These are phyloP conservation scores for Arthrinium puccinioides DNA, from an alignment of 2,329 filamentous ascomycete genomes.

Conservation along the genomic window DNA sequence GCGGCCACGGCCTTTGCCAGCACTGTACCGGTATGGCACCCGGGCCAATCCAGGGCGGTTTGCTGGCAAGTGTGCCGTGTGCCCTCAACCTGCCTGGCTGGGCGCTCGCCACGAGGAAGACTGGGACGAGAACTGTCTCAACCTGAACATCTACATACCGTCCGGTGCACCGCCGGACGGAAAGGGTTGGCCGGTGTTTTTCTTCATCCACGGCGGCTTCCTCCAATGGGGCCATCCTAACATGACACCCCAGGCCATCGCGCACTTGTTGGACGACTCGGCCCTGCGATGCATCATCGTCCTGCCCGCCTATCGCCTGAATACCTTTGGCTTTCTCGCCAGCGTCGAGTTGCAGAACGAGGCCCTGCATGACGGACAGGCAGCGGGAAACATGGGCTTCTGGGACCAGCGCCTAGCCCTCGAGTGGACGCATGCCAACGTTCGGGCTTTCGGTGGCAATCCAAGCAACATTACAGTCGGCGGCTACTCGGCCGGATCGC, in stretches of 20 bases:
- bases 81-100: slow-evolving; percentile 39
- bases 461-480: slow-evolving; percentile 40
- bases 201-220: slow-evolving; percentile 52
- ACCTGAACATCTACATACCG: slow-evolving; percentile 49
- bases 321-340: slow-evolving; percentile 48
- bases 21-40: slow-evolving; percentile 39
- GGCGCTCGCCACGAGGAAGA: slow-evolving; percentile 20
- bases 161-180: slow-evolving; percentile 31
- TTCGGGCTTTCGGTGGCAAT: slow-evolving; percentile 23
- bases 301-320: slow-evolving; percentile 48
- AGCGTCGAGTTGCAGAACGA: slow-evolving; percentile 30
- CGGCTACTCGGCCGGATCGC: slow-evolving; percentile 48
- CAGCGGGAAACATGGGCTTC: slow-evolving; percentile 40
- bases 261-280: slow-evolving; percentile 40
- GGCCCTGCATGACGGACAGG: slow-evolving; percentile 26
- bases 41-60: slow-evolving; percentile 25
- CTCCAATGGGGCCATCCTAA: slow-evolving; percentile 49
- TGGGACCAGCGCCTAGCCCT: slow-evolving; percentile 50
- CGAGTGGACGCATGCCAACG: slow-evolving; percentile 46
- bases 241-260: slow-evolving; percentile 26
- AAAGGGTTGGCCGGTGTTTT: slow-evolving; percentile 49
- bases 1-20: slow-evolving; percentile 36
- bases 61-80: slow-evolving; percentile 27
- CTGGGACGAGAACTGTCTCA: slow-evolving; percentile 44
- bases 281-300: slow-evolving; percentile 42